Base-by-base conservation (phyloP, 2,329 filamentous ascomycete genomes). In the Sphaerulina populicola region DNA sequence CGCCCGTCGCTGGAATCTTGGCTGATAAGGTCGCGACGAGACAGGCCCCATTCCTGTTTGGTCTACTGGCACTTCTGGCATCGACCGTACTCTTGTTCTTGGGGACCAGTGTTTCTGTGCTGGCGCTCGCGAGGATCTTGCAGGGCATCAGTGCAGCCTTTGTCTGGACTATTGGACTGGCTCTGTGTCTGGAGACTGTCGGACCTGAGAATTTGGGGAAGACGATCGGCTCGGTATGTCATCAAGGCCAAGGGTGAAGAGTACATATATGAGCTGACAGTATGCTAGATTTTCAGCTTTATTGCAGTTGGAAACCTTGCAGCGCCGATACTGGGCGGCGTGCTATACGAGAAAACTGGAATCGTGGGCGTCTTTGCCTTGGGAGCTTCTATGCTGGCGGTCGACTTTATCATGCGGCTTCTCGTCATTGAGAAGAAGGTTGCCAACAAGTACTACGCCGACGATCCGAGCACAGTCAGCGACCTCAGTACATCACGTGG, bases 361-460 rank as follows among this genome's bases (percentile, higher is more conserved):
- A 78, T 79, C 59, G 62, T 66, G 10, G 79, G 78, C 0, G 79
- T 84, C 0, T 83, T 83, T 61, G 74, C 73, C 0, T 66, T 83
- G 21, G 76, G 74, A 0, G 71, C 79, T 43, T 74, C 69, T 0
- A 64, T 84, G 7, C 62, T 85, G 1, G 72, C 61, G 0, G 53
- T 83, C 12, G 81, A 85, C 62, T 77, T 84, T 52, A 49, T 78
- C 18, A 76, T 83, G 73, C 75, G 82, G 10, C 59, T 81, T 0
- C 62, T 79, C 4, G 72, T 85, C 47, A 73, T 85, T n/a, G 81
- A 85, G 65, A 82, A 81, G 65, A 80, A 78, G 61, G 71, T 74
- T 1, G 79, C 79, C 0, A 64, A 64, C 7, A 70, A 68, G 53
- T 79, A 77, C 47, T 62, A 68, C 40, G 53, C 56, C 0, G 47